These are phyloP conservation scores for Ophiostoma fasciatum DNA, from an alignment of 2,329 filamentous ascomycete species.

Conservation along the genomic window DNA sequence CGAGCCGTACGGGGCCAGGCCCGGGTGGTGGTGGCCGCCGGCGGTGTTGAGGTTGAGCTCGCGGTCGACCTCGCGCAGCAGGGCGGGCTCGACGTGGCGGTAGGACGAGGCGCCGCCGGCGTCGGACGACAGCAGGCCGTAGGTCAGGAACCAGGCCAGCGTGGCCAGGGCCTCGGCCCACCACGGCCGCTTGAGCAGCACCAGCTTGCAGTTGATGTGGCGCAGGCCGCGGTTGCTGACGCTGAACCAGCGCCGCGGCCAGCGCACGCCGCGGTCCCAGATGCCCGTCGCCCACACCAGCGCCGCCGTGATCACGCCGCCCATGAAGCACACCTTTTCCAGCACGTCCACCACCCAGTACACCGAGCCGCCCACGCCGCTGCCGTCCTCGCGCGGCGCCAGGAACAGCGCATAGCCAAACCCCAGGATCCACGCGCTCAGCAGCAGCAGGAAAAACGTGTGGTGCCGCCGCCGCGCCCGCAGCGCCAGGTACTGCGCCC, in stretches of 20 bases:
- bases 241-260: constrained; percentile 82
- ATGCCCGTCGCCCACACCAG: constrained; percentile 91
- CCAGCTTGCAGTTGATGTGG: constrained; percentile 91
- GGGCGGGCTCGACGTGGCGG: constrained; percentile 55
- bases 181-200: constrained; percentile 71
- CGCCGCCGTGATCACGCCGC: constrained; percentile 71
- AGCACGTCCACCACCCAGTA: constrained; percentile 91
- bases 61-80: constrained; percentile 45
- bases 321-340: constrained; percentile 84
- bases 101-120: constrained; percentile 50
- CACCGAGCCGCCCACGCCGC: constrained; percentile 77
- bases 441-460: constrained; percentile 74
- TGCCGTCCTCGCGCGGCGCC: constrained; percentile 88
- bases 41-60: constrained; percentile 34
- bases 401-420: constrained; percentile 89
- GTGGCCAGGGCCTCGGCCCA: constrained; percentile 64
- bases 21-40: constrained; percentile 19
- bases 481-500: constrained; percentile 82
- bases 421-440: constrained; percentile 65
- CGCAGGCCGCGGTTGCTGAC: constrained; percentile 81
- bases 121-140: constrained; percentile 55
- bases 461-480: constrained; percentile 81
- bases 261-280: constrained; percentile 88
- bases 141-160: constrained; percentile 63
- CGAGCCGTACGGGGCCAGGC: constrained; percentile 17